Conservation (phyloP, 2,329 filamentous ascomycete species). For the Botryosphaeria agaves region DNA sequence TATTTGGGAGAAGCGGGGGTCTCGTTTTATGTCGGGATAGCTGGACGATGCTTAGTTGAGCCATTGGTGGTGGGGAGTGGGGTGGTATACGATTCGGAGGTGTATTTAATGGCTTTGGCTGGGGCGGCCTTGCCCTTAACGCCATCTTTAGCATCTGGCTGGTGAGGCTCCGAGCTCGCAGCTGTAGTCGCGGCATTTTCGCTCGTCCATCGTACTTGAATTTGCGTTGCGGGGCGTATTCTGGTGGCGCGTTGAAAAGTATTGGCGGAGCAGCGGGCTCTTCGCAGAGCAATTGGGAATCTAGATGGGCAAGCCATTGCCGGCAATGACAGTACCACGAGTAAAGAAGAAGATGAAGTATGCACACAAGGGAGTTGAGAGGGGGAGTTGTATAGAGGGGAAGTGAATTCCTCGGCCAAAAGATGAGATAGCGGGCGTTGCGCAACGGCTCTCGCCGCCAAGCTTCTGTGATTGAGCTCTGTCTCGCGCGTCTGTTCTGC, state of each 20-base stretch:
- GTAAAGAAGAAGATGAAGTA: too few species aligned
- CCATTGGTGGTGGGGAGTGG: background rate
- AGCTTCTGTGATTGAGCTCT: too few species aligned
- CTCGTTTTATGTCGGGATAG: conserved; percentile 68
- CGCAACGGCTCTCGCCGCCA: too few species aligned
- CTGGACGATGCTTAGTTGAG: conserved; percentile 10
- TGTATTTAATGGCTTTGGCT: conserved; percentile 47
- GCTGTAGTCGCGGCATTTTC: conserved; percentile 13
- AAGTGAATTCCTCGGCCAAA: too few species aligned
- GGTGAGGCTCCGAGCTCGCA: conserved; percentile 23
- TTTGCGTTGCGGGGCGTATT: conserved; percentile 1
- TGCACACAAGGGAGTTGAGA: too few species aligned
- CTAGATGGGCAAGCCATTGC: conserved; percentile 18
- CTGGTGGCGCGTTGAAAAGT: conserved; percentile 9
- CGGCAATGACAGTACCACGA: too few species aligned
- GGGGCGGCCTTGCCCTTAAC: conserved; percentile 16
- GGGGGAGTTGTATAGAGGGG: too few species aligned
- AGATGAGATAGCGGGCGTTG: too few species aligned
- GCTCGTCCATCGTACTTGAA: conserved; percentile 15
- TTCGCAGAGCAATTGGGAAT: conserved; percentile 15
- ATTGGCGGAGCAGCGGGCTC: conserved; percentile 12
- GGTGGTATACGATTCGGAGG: conserved; percentile 49
- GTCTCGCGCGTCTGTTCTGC: too few species aligned
- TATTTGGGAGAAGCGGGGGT: conserved; percentile 56
- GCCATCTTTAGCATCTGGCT: conserved; percentile 17